These are phyloP conservation scores for Dactylella cylindrospora DNA, from an alignment of 2,329 filamentous ascomycete species.

Conservation along the genomic window DNA sequence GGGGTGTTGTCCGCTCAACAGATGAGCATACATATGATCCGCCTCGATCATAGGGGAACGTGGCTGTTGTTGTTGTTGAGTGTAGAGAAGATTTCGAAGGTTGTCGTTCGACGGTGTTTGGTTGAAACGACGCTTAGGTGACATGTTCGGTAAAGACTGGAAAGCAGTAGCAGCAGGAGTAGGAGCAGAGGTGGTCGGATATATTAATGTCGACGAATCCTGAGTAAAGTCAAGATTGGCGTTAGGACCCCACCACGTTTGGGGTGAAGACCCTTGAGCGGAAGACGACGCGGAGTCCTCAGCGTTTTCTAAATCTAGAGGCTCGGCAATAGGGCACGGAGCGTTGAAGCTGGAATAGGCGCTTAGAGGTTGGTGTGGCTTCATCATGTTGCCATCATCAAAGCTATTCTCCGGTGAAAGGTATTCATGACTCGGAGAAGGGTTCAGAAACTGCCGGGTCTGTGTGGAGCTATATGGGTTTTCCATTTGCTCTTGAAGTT, in stretches of 20 bases:
- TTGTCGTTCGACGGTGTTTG: constrained; percentile 42
- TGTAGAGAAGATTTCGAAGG: constrained; percentile 26
- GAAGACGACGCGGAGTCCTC: constrained; percentile 40
- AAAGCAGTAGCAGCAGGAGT: constrained; percentile 19
- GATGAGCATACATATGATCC: constrained; percentile 27
- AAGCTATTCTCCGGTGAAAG: constrained; percentile 40
- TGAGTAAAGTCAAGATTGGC: constrained; percentile 28
- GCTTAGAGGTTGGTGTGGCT: constrained; percentile 40
- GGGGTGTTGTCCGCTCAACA: constrained; percentile 28
- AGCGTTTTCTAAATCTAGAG: constrained; percentile 30
- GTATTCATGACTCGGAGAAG: constrained; percentile 35
- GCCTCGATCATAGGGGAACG: constrained; percentile 35
- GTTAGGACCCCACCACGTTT: constrained; percentile 34
- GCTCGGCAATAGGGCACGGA: constrained; percentile 20
- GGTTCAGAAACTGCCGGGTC: constrained; percentile 27
- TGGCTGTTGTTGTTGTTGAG: constrained; percentile 40
- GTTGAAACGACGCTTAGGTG: constrained; percentile 43
- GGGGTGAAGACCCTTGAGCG: constrained; percentile 39
- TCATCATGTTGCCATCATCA: constrained; percentile 28
- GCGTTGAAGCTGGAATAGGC: constrained; percentile 38
- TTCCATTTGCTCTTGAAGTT: constrained; percentile 44
- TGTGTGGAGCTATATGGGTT: constrained; percentile 26
- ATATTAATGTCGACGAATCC: constrained; percentile 28
- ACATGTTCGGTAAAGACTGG: constrained; percentile 41
- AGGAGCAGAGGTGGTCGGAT: constrained; percentile 34